Conservation (phyloP, 768 basidiomycete species). For the Coprinopsis strossmayeri region DNA sequence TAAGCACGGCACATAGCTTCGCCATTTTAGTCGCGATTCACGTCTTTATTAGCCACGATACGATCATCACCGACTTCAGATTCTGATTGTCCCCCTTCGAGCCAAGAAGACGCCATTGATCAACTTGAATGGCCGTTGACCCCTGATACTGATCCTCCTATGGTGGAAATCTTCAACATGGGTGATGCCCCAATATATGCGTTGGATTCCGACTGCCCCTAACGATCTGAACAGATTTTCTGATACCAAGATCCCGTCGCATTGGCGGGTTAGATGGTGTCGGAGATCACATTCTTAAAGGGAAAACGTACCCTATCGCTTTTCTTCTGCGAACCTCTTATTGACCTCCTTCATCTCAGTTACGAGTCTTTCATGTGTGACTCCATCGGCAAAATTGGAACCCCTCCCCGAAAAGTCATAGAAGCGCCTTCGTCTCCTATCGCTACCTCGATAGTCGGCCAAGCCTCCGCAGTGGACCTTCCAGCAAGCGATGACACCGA, state of each 20-base stretch:
- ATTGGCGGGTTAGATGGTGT: constrained; percentile 32
- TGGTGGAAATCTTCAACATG: constrained; percentile 38
- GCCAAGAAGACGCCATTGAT: constrained; percentile 43
- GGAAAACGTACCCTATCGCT: constrained; percentile 19
- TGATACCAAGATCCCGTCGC: constrained; percentile 46
- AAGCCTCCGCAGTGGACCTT: constrained; percentile 5
- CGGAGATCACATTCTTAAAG: constrained; percentile 21
- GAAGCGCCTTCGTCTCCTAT: not conserved
- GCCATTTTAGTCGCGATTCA: not conserved
- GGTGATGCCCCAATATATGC: constrained; percentile 25
- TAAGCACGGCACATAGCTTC: constrained; percentile 30
- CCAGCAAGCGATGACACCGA: constrained; percentile 20
- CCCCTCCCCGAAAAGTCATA: not conserved
- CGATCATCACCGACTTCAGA: constrained; percentile 36
- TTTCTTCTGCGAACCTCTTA: not conserved
- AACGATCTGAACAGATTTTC: constrained; percentile 35
- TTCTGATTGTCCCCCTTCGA: constrained; percentile 31
- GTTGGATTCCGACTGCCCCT: not conserved
- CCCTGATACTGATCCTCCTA: constrained; percentile 37
- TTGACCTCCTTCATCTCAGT: constrained; percentile 18
- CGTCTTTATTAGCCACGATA: constrained; percentile 25
- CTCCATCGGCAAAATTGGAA: constrained; percentile 15
- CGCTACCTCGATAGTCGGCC: constrained; percentile 11
- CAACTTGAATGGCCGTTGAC: constrained; percentile 46
- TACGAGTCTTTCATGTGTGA: constrained; percentile 32